Evolutionary conservation across 2,329 filamentous ascomycete species (phyloP).

Genomic region (Hypoxylon sp.): DNA sequence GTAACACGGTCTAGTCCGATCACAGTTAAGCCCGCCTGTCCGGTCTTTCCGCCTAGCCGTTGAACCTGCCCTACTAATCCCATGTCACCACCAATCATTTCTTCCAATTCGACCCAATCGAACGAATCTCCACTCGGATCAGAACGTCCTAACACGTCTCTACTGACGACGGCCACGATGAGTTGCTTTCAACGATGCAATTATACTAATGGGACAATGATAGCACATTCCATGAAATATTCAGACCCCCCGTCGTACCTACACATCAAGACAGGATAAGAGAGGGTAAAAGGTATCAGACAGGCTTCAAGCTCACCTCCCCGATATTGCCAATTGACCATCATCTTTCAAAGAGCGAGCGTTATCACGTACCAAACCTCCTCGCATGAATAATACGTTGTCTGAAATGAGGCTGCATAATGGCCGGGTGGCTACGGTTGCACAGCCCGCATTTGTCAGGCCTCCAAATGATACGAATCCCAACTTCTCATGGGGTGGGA

Average conservation of each 20-base stretch:
- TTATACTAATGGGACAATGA: too few species aligned
- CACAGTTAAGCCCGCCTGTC: constrained; percentile 1
- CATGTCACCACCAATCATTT: constrained; percentile 20
- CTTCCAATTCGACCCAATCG: constrained; percentile 1
- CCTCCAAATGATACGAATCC: neutral
- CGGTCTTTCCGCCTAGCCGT: constrained; percentile 13
- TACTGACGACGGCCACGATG: too few species aligned
- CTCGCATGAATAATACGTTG: neutral
- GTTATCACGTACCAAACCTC: neutral
- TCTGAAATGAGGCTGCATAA: neutral
- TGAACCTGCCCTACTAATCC: neutral
- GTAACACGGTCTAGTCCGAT: constrained; percentile 7
- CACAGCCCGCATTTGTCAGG: neutral
- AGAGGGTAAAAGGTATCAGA: neutral
- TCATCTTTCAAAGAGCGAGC: neutral
- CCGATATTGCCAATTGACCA: neutral
- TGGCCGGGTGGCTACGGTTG: neutral
- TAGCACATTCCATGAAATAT: too few species aligned
- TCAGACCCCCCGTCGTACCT: too few species aligned
- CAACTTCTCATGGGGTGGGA: neutral
- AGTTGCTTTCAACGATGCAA: too few species aligned
- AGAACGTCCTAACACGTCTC: constrained; percentile 15
- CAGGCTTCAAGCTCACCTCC: neutral
- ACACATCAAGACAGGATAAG: too few species aligned
- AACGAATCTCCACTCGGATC: constrained; percentile 23